Evolutionary conservation across 2,329 filamentous ascomycete genomes (phyloP).

Genomic region (Ramichloridium luteum): DNA sequence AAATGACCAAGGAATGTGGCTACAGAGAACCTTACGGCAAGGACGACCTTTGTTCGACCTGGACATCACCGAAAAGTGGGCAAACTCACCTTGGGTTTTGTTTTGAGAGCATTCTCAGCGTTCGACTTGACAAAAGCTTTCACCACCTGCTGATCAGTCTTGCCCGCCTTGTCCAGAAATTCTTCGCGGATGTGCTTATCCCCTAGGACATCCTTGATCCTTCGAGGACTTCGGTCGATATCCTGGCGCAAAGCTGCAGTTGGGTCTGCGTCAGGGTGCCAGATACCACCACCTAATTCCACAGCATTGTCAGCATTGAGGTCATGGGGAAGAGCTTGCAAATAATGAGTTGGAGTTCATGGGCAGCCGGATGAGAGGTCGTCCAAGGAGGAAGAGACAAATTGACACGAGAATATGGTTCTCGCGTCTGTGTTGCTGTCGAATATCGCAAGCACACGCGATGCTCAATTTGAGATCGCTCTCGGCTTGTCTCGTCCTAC

Average conservation of each 20-base stretch:
- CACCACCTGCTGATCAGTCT: conserved; percentile 5
- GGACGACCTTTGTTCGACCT: no score
- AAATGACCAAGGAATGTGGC: no score
- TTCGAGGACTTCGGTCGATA: conserved; percentile 60
- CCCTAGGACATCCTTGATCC: conserved; percentile 56
- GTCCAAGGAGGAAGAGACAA: no score
- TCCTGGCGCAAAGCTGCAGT: conserved; percentile 56
- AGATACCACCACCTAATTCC: conserved; percentile 59
- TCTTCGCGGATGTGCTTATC: conserved; percentile 48
- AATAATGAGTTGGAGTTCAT: no score
- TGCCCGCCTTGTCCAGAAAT: conserved; percentile 46
- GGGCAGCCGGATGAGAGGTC: no score
- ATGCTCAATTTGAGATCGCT: no score
- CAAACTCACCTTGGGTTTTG: conserved; percentile 61
- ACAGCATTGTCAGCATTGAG: conserved; percentile 17
- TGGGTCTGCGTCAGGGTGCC: conserved; percentile 60
- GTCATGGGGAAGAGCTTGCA: conserved; percentile 24
- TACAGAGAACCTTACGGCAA: no score
- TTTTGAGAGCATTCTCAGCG: conserved; percentile 65
- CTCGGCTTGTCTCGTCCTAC: no score
- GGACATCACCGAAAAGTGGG: no score
- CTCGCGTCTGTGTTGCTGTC: no score
- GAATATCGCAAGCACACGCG: no score
- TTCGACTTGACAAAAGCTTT: conserved; percentile 59
- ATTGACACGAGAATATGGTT: no score